A percentile compares a stretch with the other conserved stretches of the same genome.
These are phyloP conservation scores for Tetrahymena elliotti DNA, from an alignment of 73 alveolate genomes.

Conservation along the genomic window DNA sequence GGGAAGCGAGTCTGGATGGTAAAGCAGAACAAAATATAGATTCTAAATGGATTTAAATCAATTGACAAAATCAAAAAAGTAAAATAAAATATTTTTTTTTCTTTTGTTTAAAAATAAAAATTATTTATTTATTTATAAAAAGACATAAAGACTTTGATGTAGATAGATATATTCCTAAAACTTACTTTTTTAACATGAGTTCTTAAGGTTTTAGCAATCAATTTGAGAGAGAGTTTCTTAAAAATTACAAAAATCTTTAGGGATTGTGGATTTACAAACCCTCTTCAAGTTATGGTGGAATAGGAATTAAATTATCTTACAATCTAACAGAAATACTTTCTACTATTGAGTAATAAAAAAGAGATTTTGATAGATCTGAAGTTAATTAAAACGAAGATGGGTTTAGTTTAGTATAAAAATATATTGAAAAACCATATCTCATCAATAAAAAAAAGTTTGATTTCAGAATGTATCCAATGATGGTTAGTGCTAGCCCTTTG, in stretches of 20 bases:
- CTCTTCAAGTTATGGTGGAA: neutral
- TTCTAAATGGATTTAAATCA: neutral
- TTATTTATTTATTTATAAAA: neutral
- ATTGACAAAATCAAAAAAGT: neutral
- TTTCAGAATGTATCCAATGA: neutral
- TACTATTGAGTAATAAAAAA: neutral
- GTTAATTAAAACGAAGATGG: neutral
- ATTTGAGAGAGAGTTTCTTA: neutral
- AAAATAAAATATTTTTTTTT: neutral
- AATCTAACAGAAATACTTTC: neutral
- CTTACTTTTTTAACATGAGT: neutral
- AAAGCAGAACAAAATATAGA: neutral
- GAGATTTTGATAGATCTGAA: neutral
- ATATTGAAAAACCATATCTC: neutral
- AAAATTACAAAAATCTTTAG: neutral
- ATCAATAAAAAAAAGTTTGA: neutral
- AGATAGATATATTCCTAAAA: neutral
- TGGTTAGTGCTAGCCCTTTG: neutral
- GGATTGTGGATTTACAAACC: neutral
- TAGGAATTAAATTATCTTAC: neutral
- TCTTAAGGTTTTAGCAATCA: neutral
- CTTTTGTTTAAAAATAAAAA: neutral
- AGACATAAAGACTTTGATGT: neutral
- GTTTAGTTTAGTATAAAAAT: neutral
- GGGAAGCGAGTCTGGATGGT: neutral